Evolutionary conservation across 2,329 filamentous ascomycete genomes (phyloP).

Genomic region (Exophiala oligosperma): DNA sequence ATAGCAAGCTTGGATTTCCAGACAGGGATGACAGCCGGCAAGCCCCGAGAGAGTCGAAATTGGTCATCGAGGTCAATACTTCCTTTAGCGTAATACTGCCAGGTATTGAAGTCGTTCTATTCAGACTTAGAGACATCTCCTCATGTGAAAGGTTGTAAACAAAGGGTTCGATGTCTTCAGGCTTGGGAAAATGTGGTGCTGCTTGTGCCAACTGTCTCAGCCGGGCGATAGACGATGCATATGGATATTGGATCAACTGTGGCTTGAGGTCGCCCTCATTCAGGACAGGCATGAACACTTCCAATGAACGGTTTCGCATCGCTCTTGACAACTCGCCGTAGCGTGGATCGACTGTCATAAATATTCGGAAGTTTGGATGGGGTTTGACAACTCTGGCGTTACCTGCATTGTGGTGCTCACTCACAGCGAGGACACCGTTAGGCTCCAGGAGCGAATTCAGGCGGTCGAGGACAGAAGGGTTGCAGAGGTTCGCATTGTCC

Average conservation of each 20-base stretch:
- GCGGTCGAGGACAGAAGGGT: constrained; percentile 87
- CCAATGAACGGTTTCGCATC: constrained; percentile 93
- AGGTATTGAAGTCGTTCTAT: neutral
- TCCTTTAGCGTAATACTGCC: constrained; percentile 6
- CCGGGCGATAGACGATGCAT: constrained; percentile 16
- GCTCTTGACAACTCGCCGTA: constrained; percentile 93
- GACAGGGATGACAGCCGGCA: neutral
- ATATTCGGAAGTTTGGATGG: constrained; percentile 85
- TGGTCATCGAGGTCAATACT: neutral
- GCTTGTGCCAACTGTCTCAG: constrained; percentile 18
- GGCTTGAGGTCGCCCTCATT: constrained; percentile 28
- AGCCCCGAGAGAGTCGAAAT: neutral
- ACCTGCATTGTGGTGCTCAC: constrained; percentile 85
- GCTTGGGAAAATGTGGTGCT: neutral
- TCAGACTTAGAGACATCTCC: constrained; percentile 14
- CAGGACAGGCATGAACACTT: constrained; percentile 70
- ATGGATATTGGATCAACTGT: constrained; percentile 18
- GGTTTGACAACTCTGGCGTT: constrained; percentile 74
- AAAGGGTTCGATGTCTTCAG: constrained; percentile 10
- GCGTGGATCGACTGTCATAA: constrained; percentile 87
- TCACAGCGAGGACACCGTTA: constrained; percentile 82
- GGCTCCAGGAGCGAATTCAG: constrained; percentile 93
- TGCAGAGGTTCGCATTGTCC: constrained; percentile 97
- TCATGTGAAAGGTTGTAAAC: constrained; percentile 15
- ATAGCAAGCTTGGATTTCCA: neutral